phyloP scores from a whole-genome alignment of 805 yeast genomes.

The Ogataea dorogensis region DNA sequence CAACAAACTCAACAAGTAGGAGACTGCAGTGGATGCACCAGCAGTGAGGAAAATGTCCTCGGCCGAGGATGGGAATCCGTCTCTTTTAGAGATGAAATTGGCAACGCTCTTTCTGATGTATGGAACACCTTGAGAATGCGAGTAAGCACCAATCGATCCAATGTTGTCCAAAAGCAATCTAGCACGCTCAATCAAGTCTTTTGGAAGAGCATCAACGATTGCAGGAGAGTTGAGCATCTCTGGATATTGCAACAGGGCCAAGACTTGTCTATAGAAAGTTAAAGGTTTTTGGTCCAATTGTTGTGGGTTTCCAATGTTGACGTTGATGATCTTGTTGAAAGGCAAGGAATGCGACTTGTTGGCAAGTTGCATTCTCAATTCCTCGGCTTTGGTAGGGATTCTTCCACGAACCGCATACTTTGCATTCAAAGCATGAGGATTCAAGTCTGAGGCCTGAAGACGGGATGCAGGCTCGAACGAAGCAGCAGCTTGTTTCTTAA shows the following conservation, averaged over 20 bases:
- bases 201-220: conserved; percentile 42
- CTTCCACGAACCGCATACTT: conserved; percentile 95
- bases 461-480: conserved; percentile 32
- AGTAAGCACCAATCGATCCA: conserved; percentile 92
- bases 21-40: conserved; percentile 96
- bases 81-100: conserved; percentile 73
- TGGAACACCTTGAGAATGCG: conserved; percentile 86
- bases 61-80: conserved; percentile 66
- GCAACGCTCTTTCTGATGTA: conserved; percentile 77
- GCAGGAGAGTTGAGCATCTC: conserved; percentile 46
- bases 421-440: conserved; percentile 74
- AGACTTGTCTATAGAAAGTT: conserved; percentile 91
- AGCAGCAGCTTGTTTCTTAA: conserved; percentile 12
- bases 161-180: conserved; percentile 53
- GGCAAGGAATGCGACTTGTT: conserved; percentile 64
- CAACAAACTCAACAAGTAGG: conserved; percentile 67
- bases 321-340: conserved; percentile 73
- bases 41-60: conserved; percentile 79
- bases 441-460: conserved; percentile 53
- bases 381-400: conserved; percentile 92
- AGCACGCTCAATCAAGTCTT: conserved; percentile 78
- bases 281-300: conserved; percentile 92
- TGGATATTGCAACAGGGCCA: conserved; percentile 86
- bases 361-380: conserved; percentile 57
- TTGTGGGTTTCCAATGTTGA: conserved; percentile 98